Base-by-base conservation (phyloP, 257 asterid genomes). In the Avicennia marina region DNA sequence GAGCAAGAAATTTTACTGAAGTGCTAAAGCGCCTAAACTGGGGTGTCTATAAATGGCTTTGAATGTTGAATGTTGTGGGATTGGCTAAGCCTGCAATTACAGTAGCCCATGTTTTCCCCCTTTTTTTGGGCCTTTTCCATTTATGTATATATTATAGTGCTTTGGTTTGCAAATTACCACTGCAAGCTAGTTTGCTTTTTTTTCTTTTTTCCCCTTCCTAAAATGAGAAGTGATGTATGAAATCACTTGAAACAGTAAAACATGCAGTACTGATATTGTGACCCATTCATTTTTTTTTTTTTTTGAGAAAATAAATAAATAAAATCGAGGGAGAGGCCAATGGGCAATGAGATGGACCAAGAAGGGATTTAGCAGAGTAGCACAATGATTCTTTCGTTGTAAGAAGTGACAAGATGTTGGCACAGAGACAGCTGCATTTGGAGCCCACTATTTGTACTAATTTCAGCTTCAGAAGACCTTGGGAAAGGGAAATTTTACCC, bases 341-440 rank as follows among this genome's bases (percentile, higher is more conserved):
- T 62, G 31, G 27, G 54, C 16, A 41, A 31, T 26, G 5, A 41
- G 68, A 39, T 39, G 9, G 58, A 41, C 38, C n/a, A n/a, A n/a
- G 43, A 27, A 29, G 34, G 24, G 21, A n/a, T n/a, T 44, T 43
- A 55, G 1, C 7, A 39, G 19, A 7, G 45, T 33, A 39, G 48
- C 57, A 49, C 64, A 69, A 77, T 64, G 74, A 72, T n/a, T n/a
- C n/a, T 77, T 69, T 72, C 53, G 58, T 73, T 63, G 41, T n/a
- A 21, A 59, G 74, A 71, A 78, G 65, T 71, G 70, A 71, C 74
- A 71, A 62, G 60, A 78, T 69, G 57, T 64, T 60, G 56, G 56
- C 68, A 60, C 45, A 59, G 66, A 50, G 46, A 57, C 75, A 71
- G 81, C 76, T 78, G 67, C 72, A 67, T 41, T 52, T 33, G 78